phyloP scores from a whole-genome alignment of 2,329 filamentous ascomycete species.

The Ramularia endophylla region DNA sequence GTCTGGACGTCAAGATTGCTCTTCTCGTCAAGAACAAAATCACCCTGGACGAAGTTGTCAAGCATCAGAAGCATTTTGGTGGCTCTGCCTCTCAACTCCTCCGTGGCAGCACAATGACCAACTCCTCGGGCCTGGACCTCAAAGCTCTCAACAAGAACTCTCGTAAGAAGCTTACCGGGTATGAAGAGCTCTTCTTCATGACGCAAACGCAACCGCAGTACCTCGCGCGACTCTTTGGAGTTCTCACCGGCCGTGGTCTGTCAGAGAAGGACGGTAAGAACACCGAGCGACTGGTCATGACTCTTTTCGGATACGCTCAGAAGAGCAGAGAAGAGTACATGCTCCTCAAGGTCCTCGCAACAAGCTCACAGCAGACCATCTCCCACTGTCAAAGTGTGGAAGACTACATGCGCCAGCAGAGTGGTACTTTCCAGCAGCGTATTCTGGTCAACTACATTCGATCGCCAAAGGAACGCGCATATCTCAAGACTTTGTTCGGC shows the following conservation, averaged over 20 bases:
- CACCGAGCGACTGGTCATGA: slow-evolving; percentile 91
- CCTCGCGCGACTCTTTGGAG: slow-evolving; percentile 78
- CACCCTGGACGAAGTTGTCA: slow-evolving; percentile 93
- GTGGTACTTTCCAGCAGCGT: slow-evolving; percentile 90
- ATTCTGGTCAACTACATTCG: slow-evolving; percentile 81
- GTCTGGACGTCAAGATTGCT: slow-evolving; percentile 98
- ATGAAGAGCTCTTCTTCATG: slow-evolving; percentile 96
- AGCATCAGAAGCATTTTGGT: slow-evolving; percentile 93
- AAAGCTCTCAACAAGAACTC: slow-evolving; percentile 98
- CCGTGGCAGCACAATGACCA: slow-evolving; percentile 33
- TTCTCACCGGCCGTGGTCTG: slow-evolving; percentile 74
- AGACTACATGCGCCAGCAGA: slow-evolving; percentile 67
- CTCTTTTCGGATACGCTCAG: slow-evolving; percentile 92
- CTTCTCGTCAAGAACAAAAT: slow-evolving; percentile 99
- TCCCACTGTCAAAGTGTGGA: slow-evolving; percentile 66
- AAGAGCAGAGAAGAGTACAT: slow-evolving; percentile 97
- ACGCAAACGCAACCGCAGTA: slow-evolving; percentile 96
- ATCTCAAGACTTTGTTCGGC: slow-evolving; percentile 77
- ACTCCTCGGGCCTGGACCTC: slow-evolving; percentile 79
- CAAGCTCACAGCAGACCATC: slow-evolving; percentile 80
- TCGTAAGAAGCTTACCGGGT: slow-evolving; percentile 88
- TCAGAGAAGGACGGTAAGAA: slow-evolving; percentile 89
- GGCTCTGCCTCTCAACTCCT: slow-evolving; percentile 44
- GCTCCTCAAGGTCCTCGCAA: slow-evolving; percentile 77
- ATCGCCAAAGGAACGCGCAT: slow-evolving; percentile 87